Evolutionary conservation across 1,284 basidiomycete genomes (phyloP).

Genomic region (Apiotrichum gamsii): DNA sequence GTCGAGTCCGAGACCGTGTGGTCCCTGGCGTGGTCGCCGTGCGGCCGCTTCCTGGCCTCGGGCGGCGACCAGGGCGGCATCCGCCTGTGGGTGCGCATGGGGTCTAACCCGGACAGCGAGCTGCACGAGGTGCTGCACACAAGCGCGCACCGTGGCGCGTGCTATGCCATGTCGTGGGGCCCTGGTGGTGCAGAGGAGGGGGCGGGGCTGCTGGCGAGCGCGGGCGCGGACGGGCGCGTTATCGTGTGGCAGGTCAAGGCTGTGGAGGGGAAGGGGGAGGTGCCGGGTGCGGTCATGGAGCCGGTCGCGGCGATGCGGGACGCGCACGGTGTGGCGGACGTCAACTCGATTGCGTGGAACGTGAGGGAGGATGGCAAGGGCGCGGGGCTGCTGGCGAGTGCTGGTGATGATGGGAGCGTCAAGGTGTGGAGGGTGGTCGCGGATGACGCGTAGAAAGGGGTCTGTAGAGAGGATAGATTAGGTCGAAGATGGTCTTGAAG

Average conservation of each 20-base stretch:
- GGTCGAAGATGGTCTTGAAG: too few relatives aligned
- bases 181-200: slow-evolving; percentile 7
- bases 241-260: slow-evolving; percentile 50
- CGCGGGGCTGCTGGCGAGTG: slow-evolving; percentile 50
- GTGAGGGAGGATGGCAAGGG: slow-evolving; percentile 29
- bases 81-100: slow-evolving; percentile 49
- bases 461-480: too few relatives aligned
- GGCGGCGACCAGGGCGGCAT: slow-evolving; percentile 49
- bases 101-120: slow-evolving; percentile 25
- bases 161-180: slow-evolving; percentile 38
- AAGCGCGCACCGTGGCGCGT: slow-evolving; percentile 36
- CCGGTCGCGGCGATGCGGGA: slow-evolving; percentile 33
- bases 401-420: slow-evolving; percentile 54
- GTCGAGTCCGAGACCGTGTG: slow-evolving; percentile 67
- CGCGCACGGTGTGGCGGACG: slow-evolving; percentile 51
- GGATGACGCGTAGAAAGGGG: too few relatives aligned
- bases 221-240: slow-evolving; percentile 54
- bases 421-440: slow-evolving; percentile 50
- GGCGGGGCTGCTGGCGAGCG: slow-evolving; percentile 51
- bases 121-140: slow-evolving; percentile 36
- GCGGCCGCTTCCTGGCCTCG: slow-evolving; percentile 70
- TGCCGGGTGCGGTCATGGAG: background rate
- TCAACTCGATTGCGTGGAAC: slow-evolving; percentile 54
- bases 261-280: slow-evolving; percentile 2
- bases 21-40: slow-evolving; percentile 72